Base-by-base conservation (phyloP, 2,329 filamentous ascomycete genomes). In the Scedosporium dehoogii region DNA sequence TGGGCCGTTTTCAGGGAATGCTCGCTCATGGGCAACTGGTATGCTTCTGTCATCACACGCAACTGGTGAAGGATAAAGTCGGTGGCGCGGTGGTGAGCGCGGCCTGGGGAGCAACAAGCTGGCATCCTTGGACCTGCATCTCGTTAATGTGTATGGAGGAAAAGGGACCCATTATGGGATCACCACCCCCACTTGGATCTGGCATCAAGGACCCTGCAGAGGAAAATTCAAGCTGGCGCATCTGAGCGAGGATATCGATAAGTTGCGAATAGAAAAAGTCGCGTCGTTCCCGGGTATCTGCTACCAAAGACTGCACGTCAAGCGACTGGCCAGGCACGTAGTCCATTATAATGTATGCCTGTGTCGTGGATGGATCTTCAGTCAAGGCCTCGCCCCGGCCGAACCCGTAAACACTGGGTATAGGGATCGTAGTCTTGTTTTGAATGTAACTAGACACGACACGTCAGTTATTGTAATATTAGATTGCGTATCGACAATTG, bases 171-270 rank as follows among this genome's bases (percentile, higher is more conserved):
- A 51, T 51, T 3, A 51, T 4, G 12, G 16, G 46, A 18, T 51
- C 4, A 23, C 6, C 6, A 6, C 46, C n/a, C 16, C 46, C 64
- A n/a, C 64, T 46, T 7, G 65, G 63, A 62, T 67, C 62, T 27
- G 66, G 67, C 66, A 68, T 66, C 14, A 72, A 56, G 16, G 68
- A 71, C 41, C 70, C 69, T 18, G 66, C 65, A 1, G 12, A 44
- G 10, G 64, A 59, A 56, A 72, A 71, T 57, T 66, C 64, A 3
- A 68, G 67, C 25, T 58, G 56, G n/a, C 67, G 62, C 10, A 71
- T 66, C 60, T 71, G 59, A 3, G 65, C 63, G 6, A 71, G 62
- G 29, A 70, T 65, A 60, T 69, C 68, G 16, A 71, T 66, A 6
- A 71, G 62, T 56, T 70, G 63, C 51, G 55, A 67, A 63, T 66